Percentiles rank a stretch among this genome's conserved stretches.
Conservation (phyloP, 129 eudicot genomes). For the Pulicaria dysenterica region DNA sequence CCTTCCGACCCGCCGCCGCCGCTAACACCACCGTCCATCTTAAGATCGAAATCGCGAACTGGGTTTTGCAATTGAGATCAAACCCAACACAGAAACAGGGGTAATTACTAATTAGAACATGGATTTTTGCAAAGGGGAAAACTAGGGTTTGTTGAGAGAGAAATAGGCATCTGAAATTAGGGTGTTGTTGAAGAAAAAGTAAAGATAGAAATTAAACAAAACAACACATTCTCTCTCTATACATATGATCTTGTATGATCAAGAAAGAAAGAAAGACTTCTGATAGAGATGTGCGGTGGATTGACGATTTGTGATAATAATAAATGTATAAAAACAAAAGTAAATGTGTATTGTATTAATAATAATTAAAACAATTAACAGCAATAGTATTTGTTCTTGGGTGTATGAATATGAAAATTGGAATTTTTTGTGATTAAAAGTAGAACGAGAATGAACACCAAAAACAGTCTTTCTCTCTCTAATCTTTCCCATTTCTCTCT, state of each 20-base stretch:
- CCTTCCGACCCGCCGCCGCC: conserved; percentile 45
- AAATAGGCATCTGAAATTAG: conserved; percentile 33
- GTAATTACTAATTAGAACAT: conserved; percentile 14
- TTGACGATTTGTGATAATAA: conserved; percentile 36
- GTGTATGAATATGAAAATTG: conserved; percentile 32
- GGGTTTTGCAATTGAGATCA: conserved; percentile 29
- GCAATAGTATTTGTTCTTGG: conserved; percentile 35
- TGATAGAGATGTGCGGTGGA: conserved; percentile 72
- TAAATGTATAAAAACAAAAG: conserved; percentile 38
- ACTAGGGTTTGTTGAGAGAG: conserved; percentile 42
- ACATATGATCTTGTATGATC: conserved; percentile 24
- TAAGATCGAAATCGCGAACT: conserved; percentile 15
- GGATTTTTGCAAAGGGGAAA: neutral
- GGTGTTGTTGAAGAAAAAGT: conserved; percentile 39
- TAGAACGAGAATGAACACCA: conserved; percentile 44
- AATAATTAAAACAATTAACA: conserved; percentile 20
- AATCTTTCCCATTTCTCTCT: conserved; percentile 21
- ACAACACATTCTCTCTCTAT: conserved; percentile 35
- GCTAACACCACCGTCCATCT: conserved; percentile 36
- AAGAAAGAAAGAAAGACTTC: neutral
- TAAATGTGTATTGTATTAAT: conserved; percentile 29
- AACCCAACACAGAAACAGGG: conserved; percentile 9
- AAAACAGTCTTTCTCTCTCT: conserved; percentile 55
- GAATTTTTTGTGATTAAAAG: conserved; percentile 38
- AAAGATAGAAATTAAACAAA: conserved; percentile 30